Percentiles rank a stretch among this genome's conserved stretches.
Evolutionary conservation across 208 protist genomes (phyloP).

Genomic region (Crithidia acanthocephali): DNA sequence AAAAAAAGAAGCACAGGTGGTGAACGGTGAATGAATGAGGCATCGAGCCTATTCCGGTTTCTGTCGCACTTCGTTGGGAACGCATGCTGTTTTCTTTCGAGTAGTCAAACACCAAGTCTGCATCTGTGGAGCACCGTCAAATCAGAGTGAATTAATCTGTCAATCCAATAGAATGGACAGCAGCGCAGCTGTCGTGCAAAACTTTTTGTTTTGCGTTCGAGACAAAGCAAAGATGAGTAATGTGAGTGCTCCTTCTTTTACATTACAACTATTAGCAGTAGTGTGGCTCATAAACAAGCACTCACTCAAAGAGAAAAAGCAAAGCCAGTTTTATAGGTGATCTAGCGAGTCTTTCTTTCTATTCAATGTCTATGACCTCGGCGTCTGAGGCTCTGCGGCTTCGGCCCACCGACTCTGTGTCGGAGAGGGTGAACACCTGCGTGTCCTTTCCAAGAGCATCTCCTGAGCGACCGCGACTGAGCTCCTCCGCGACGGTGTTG

Average conservation of each 20-base stretch:
- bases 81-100: no score
- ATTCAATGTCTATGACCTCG: conserved; percentile 35
- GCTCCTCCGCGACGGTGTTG: not conserved
- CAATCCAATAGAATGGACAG: no score
- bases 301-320: not conserved
- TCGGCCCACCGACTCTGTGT: conserved; percentile 17
- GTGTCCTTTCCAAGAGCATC: not conserved
- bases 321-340: not conserved
- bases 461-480: not conserved
- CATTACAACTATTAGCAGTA: not conserved
- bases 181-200: no score
- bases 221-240: not conserved
- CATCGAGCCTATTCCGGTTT: no score
- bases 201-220: not conserved
- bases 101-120: no score
- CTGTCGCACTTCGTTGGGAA: no score
- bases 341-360: not conserved
- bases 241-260: no score
- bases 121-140: no score
- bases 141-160: no score
- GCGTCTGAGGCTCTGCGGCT: conserved; percentile 15
- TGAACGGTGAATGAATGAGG: no score
- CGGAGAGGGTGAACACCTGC: conserved; percentile 24
- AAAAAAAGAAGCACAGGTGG: no score
- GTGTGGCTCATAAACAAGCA: not conserved